A percentile compares a stretch with the other conserved stretches of the same genome.
Conservation (phyloP, 148 eudicot species). For the Amaranthus hypochondriacus region DNA sequence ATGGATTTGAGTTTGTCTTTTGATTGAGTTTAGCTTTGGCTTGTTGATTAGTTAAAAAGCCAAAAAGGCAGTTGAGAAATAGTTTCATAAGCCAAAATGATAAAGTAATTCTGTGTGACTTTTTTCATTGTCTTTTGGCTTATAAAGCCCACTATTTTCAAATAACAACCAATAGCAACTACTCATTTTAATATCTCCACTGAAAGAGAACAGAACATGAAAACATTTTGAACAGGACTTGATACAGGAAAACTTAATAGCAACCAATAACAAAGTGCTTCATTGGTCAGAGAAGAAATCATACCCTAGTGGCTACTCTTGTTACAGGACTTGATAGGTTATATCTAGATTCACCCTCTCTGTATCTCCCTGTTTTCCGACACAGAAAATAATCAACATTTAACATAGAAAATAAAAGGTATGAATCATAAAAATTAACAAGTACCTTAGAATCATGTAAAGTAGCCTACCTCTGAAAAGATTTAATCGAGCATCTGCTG, state of each 20-base stretch:
- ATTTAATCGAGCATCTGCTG: conserved; percentile 76
- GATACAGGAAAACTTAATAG: no score
- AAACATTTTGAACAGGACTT: neutral
- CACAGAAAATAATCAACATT: neutral
- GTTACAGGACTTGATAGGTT: conserved; percentile 43
- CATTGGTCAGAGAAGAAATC: conserved; percentile 5
- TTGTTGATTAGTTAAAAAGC: no score
- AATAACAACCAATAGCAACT: no score
- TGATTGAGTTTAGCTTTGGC: no score
- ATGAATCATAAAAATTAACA: neutral
- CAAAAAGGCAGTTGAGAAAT: no score
- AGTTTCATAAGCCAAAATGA: no score
- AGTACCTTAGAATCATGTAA: neutral
- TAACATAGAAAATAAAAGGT: neutral
- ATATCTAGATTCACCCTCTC: conserved; percentile 91
- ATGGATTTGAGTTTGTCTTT: no score
- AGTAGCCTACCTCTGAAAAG: conserved; percentile 50
- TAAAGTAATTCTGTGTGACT: no score
- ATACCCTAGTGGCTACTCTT: conserved; percentile 52
- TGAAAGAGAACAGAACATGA: neutral
- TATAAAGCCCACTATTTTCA: no score
- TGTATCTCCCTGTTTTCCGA: conserved; percentile 54
- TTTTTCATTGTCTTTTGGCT: no score
- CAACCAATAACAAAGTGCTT: neutral
- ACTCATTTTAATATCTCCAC: no score